phyloP scores from a whole-genome alignment of 208 protist species.

The Endotrypanum monterogeii region DNA sequence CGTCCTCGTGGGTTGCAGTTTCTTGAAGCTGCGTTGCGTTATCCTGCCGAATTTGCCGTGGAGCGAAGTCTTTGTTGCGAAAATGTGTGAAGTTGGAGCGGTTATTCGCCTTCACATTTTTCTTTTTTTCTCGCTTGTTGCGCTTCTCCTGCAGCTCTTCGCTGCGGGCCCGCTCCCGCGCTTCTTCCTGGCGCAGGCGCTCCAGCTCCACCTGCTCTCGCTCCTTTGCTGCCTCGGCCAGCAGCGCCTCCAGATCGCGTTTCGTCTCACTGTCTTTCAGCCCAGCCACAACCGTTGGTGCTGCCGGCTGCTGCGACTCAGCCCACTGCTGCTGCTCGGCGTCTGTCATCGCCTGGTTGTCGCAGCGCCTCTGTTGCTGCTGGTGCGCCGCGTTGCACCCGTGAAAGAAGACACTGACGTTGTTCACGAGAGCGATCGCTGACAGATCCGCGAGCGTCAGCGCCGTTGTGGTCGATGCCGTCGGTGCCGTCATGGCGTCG shows the following conservation, averaged over 20 bases:
- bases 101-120: constrained; percentile 91
- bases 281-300: constrained; percentile 12
- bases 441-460: constrained; percentile 22
- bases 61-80: constrained; percentile 86
- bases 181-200: constrained; percentile 32
- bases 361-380: constrained; percentile 7
- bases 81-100: constrained; percentile 88
- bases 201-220: constrained; percentile 33
- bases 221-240: constrained; percentile 47
- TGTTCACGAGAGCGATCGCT: constrained; percentile 40
- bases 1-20: neutral
- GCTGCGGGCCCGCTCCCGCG: constrained; percentile 23
- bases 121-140: constrained; percentile 66
- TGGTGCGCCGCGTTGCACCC: constrained; percentile 15
- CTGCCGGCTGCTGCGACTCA: constrained; percentile 19
- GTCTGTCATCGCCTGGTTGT: neutral
- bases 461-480: neutral
- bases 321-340: constrained; percentile 16
- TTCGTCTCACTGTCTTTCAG: constrained; percentile 19
- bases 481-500: constrained; percentile 30
- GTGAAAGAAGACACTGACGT: constrained; percentile 48
- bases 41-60: constrained; percentile 32
- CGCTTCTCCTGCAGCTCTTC: constrained; percentile 28
- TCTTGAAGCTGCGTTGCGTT: constrained; percentile 7
- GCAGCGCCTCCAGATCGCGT: constrained; percentile 52